Evolutionary conservation across 768 basidiomycete species (phyloP), one percentile per base, ranked within the genome.

Genomic region (Collybia sordida): DNA sequence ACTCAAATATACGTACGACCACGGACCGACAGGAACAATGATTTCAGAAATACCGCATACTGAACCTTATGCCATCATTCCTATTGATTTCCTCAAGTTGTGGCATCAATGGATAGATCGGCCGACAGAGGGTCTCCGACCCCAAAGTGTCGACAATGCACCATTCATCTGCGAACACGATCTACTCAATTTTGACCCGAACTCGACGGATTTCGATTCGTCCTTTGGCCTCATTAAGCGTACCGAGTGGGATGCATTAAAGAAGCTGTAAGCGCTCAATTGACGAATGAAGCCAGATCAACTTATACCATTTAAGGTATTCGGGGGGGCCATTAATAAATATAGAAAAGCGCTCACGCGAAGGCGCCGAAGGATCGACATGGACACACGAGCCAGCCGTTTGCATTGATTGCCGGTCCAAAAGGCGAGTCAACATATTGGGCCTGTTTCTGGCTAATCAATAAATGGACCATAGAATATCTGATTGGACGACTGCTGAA

Each of bases 31-130:
- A 51, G 74, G 72, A 44, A 72, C 68, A 46, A 59, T 65, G n/a
- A 63, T 76, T 17, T 69, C 79, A 14, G 77, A 80, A 40, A 70
- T 77, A 39, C 70, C 78, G 12, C 76, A 80, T 39, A 71, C 77
- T 41, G 69, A 74, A 28, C 69, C 76, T 7, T 85, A 77, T 56
- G 83, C 83, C 9, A 68, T 89, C 35, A 65, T 89, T 35, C 78
- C 86, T 6, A 68, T 77, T 24, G 71, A 70, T 2, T 94, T 92
- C 60, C 66, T 86, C 42, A 81, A 76, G 21, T 59, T 69, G 34
- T 94, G 92, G 92, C 73, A 74, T 47, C 73, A 75, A 49, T 93
- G 92, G 92, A 60, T 85, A 6, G 69, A 70, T 46, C 77, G 75
- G 45, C 86, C 86, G 14, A 66, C 72, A 6, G 79, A 80, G 50